A percentile compares a stretch with the other conserved stretches of the same genome.
Conservation (phyloP, 2,329 filamentous ascomycete species). For the Alternaria consortialis region DNA sequence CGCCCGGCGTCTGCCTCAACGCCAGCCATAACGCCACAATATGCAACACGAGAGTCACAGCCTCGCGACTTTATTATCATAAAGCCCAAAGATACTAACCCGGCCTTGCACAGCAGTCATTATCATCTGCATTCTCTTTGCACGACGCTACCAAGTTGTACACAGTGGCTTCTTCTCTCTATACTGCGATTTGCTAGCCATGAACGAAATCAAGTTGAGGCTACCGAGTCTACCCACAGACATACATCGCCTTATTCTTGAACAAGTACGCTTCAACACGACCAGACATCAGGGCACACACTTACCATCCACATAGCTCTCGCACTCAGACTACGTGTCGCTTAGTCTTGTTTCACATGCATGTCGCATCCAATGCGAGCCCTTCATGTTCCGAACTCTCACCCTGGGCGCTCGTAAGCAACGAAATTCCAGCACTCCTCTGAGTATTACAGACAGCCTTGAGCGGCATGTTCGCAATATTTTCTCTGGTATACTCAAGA, state of each 20-base stretch:
- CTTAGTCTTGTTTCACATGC: not conserved
- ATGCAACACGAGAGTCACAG: not conserved
- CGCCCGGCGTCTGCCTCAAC: not conserved
- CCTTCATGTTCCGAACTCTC: not conserved
- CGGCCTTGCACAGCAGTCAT: not conserved
- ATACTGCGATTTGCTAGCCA: not conserved
- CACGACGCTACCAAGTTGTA: not conserved
- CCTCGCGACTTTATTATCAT: not conserved
- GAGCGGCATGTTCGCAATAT: no score
- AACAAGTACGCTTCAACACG: not conserved
- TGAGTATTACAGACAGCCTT: no score
- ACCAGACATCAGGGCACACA: no score
- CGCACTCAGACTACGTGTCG: not conserved
- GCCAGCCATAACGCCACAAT: not conserved
- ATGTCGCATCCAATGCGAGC: not conserved
- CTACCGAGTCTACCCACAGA: not conserved
- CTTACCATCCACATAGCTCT: not conserved
- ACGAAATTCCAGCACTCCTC: no score
- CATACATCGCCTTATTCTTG: not conserved
- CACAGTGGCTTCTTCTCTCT: no score
- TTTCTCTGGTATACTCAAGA: no score
- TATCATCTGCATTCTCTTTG: not conserved
- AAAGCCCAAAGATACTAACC: not conserved
- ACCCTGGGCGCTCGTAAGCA: not conserved
- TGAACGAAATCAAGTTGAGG: not conserved